A percentile compares a stretch with the other conserved stretches of the same genome.
phyloP scores from a whole-genome alignment of 2,329 filamentous ascomycete species.

The Alternaria viburni region DNA sequence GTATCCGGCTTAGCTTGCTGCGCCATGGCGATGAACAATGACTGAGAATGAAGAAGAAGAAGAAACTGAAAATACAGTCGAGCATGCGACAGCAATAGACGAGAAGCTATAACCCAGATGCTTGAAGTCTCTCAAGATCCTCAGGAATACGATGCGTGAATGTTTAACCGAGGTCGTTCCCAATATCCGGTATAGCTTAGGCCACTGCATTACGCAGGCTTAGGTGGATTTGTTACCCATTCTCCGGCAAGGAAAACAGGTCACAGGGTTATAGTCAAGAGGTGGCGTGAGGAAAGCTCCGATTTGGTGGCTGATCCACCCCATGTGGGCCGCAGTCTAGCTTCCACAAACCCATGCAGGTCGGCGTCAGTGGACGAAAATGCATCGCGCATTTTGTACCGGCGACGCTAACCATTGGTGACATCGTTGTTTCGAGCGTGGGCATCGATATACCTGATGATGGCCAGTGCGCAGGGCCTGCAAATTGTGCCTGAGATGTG shows the following conservation, averaged over 20 bases:
- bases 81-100: neutral
- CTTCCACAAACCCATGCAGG: slow-evolving; percentile 20
- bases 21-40: slow-evolving; percentile 21
- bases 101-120: slow-evolving; percentile 9
- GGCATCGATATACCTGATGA: slow-evolving; percentile 10
- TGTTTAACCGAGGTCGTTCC: slow-evolving; percentile 36
- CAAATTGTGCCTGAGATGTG: slow-evolving; percentile 12
- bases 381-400: neutral
- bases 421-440: slow-evolving; percentile 22
- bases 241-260: slow-evolving; percentile 1
- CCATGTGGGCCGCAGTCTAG: slow-evolving; percentile 33
- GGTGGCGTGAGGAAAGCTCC: slow-evolving; percentile 19
- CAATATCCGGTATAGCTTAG: slow-evolving; percentile 14
- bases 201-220: slow-evolving; percentile 28
- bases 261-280: slow-evolving; percentile 4
- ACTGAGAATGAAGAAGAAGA: neutral
- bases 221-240: slow-evolving; percentile 28
- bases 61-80: slow-evolving; percentile 7
- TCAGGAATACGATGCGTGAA: slow-evolving; percentile 4
- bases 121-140: slow-evolving; percentile 13
- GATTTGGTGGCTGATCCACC: slow-evolving; percentile 25
- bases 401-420: slow-evolving; percentile 25
- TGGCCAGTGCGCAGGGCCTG: slow-evolving; percentile 22
- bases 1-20: slow-evolving; percentile 20
- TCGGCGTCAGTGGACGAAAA: slow-evolving; percentile 19